Evolutionary conservation across 2,329 filamentous ascomycete genomes (phyloP).

Genomic region (Exophiala lecanii-corni): DNA sequence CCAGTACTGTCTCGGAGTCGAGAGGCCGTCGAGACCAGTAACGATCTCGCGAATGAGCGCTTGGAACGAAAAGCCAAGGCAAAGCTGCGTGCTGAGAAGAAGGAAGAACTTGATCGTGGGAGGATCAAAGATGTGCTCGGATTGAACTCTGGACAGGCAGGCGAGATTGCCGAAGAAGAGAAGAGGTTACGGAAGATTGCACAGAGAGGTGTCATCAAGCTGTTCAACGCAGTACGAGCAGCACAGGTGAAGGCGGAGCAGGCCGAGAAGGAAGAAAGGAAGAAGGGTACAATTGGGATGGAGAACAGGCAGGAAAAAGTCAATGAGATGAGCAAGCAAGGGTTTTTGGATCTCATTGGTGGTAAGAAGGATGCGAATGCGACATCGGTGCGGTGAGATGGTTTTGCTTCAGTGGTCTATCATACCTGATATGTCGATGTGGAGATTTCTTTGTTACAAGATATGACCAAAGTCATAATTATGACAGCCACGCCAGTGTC

Average conservation of each 20-base stretch:
- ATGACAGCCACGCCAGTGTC: no score
- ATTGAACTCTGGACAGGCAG: conserved; percentile 50
- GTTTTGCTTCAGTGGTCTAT: no score
- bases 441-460: no score
- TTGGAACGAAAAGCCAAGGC: conserved; percentile 77
- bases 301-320: conserved; percentile 78
- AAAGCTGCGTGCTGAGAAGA: conserved; percentile 76
- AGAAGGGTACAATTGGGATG: conserved; percentile 72
- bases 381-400: conserved; percentile 2
- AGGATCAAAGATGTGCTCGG: conserved; percentile 81
- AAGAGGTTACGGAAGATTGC: conserved; percentile 78
- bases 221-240: conserved; percentile 92
- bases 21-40: conserved; percentile 66
- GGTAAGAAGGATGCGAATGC: conserved; percentile 40
- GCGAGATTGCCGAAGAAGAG: conserved; percentile 63
- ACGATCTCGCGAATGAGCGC: conserved; percentile 67
- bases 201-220: conserved; percentile 86
- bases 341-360: conserved; percentile 85
- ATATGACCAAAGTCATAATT: no score
- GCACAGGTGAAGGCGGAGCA: conserved; percentile 88
- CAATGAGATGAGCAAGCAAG: conserved; percentile 95
- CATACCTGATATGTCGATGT: no score
- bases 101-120: conserved; percentile 74
- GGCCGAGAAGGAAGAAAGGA: conserved; percentile 59
- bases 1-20: conserved; percentile 85